Conservation (phyloP, 2,329 filamentous ascomycete species). For the Helicocarpus griseus region DNA sequence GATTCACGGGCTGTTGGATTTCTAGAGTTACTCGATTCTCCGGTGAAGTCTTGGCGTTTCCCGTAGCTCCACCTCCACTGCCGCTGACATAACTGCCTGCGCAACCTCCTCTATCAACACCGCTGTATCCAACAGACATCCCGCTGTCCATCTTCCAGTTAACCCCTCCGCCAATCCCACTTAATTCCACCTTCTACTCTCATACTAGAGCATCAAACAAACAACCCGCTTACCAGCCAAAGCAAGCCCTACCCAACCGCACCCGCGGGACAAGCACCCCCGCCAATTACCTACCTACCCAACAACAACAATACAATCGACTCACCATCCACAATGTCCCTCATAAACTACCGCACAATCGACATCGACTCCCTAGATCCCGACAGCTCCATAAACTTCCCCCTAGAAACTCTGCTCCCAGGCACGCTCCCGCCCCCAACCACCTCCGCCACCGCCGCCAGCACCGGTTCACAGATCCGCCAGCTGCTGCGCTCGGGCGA, state of each 20-base stretch:
- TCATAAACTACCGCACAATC: constrained; percentile 70
- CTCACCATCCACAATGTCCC: constrained; percentile 30
- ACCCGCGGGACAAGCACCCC: background rate
- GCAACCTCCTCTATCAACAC: background rate
- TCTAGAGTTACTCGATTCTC: too few species aligned
- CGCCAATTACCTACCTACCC: background rate
- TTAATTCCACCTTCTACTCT: background rate
- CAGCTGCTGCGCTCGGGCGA: constrained; percentile 83
- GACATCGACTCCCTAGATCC: constrained; percentile 87
- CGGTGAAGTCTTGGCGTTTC: background rate
- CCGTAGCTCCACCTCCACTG: background rate
- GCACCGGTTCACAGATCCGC: constrained; percentile 68
- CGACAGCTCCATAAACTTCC: constrained; percentile 86
- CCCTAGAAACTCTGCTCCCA: constrained; percentile 72
- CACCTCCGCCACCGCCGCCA: constrained; percentile 67
- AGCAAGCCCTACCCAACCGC: background rate
- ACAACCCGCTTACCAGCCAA: background rate
- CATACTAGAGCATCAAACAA: background rate
- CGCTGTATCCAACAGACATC: background rate
- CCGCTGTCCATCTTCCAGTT: background rate
- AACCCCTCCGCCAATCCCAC: too few species aligned
- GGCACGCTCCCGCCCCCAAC: constrained; percentile 58
- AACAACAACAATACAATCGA: constrained; percentile 6
- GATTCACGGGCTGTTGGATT: too few species aligned
- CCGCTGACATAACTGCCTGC: background rate